A percentile compares a stretch with the other conserved stretches of the same genome.
These are phyloP conservation scores for Monilinia fructigena DNA, from an alignment of 2,329 filamentous ascomycete genomes.

Conservation along the genomic window DNA sequence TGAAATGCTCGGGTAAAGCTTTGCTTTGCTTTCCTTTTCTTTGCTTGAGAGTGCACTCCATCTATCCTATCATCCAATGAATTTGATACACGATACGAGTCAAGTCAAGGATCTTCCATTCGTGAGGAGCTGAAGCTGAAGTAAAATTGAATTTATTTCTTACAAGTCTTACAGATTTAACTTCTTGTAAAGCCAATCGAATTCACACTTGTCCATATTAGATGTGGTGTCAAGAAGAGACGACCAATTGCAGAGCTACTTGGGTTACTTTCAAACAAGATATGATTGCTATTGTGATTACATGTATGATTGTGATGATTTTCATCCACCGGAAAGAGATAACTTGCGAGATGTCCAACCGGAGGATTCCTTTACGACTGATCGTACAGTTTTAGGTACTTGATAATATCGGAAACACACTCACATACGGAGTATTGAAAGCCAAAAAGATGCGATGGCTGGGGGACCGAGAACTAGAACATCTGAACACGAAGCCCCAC, in stretches of 20 bases:
- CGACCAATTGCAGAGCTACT: background rate
- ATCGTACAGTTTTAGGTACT: too few species aligned
- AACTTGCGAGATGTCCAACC: too few species aligned
- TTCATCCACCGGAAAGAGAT: background rate
- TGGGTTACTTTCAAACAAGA: background rate
- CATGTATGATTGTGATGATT: background rate
- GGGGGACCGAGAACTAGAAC: conserved; percentile 7
- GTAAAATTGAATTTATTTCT: background rate
- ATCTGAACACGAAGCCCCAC: conserved; percentile 18
- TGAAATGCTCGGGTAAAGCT: too few species aligned
- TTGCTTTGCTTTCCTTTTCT: too few species aligned
- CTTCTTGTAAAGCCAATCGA: background rate
- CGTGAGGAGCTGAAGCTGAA: conserved; percentile 17
- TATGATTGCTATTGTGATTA: background rate
- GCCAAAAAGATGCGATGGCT: conserved; percentile 2
- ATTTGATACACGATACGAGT: conserved; percentile 8
- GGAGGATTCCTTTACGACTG: too few species aligned
- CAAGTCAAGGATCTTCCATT: background rate
- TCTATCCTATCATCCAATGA: conserved; percentile 5
- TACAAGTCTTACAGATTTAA: too few species aligned
- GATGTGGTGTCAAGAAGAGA: background rate
- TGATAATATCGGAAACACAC: background rate
- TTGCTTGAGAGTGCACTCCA: conserved; percentile 1
- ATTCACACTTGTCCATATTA: background rate
- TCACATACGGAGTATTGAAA: background rate